A percentile compares a stretch with the other conserved stretches of the same genome.
These are phyloP conservation scores for Pleurotus djamor DNA, from an alignment of 768 basidiomycete genomes.

Conservation along the genomic window DNA sequence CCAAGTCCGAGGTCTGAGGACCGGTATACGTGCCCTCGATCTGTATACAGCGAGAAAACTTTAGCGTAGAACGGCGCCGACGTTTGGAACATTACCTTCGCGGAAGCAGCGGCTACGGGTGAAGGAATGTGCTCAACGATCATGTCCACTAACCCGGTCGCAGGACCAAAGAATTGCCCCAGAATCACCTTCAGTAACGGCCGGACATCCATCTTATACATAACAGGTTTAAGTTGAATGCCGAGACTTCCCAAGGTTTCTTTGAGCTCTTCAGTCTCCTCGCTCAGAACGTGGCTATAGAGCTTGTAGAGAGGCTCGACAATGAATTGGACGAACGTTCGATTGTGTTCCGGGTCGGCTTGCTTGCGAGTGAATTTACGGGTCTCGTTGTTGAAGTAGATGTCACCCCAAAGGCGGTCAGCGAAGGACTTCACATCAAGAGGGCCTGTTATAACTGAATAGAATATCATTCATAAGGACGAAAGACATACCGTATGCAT, in stretches of 20 bases:
- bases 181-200: slow-evolving; percentile 92
- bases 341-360: slow-evolving; percentile 70
- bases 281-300: slow-evolving; percentile 92
- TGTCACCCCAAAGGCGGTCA: slow-evolving; percentile 94
- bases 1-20: slow-evolving; percentile 79
- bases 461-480: not conserved
- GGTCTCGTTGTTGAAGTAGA: slow-evolving; percentile 84
- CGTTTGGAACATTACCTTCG: slow-evolving; percentile 49
- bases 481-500: slow-evolving; percentile 71
- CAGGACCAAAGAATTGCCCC: slow-evolving; percentile 93
- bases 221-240: slow-evolving; percentile 86
- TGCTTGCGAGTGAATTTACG: slow-evolving; percentile 91
- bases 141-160: slow-evolving; percentile 91
- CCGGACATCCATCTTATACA: slow-evolving; percentile 98
- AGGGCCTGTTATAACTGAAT: slow-evolving; percentile 41
- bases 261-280: slow-evolving; percentile 87
- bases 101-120: slow-evolving; percentile 54
- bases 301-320: slow-evolving; percentile 96
- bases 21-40: slow-evolving; percentile 87
- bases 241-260: slow-evolving; percentile 73
- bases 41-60: slow-evolving; percentile 28
- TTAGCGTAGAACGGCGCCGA: not conserved
- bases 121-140: slow-evolving; percentile 89
- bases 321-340: slow-evolving; percentile 95
- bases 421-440: slow-evolving; percentile 88